Evolutionary conservation across 2,329 filamentous ascomycete genomes (phyloP), one percentile per base, ranked within the genome.

Genomic region (Teratosphaeria gauchensis): DNA sequence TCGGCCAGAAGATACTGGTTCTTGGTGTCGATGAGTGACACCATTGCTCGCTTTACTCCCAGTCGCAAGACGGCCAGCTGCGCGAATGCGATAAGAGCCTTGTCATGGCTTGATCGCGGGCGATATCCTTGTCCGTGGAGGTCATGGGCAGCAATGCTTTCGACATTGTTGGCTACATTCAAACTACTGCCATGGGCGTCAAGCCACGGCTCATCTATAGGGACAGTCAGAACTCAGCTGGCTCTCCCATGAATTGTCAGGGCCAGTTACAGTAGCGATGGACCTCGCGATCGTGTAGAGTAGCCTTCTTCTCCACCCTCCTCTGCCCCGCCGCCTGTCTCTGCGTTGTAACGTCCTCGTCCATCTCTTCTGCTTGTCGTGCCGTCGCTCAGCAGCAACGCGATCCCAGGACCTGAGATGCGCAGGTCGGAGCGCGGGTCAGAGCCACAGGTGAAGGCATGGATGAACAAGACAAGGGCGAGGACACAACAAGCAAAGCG

Each of bases 11-110:
- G 24, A 30, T 55, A 54, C 57, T 58, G 51, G 52, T 69, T 73
- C 8, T 77, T 72, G 24, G 74, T 72, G 62, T 80, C 79, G 57
- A 82, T 76, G 11, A 81, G 70, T 60, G 74, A 77, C 56, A 76
- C 66, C 63, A 76, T 69, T 30, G 67, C 69, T 11, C 74, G 68
- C 28, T 70, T 66, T 2, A 68, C 67, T 33, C 71, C 62, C 6
- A 76, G 64, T 9, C 74, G 68, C 58, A 72, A 69, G 56, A 72
- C 69, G 3, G 69, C 69, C 6, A 76, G 67, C 57, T 76, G 72
- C 8, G 68, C 66, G 59, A 71, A 70, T 6, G 71, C 69, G 7
- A 68, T 70, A 14, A 75, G 65, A 24, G 70, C 68, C 21, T 68
- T 69, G 58, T 75, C 42, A 19, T 48, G 42, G 11, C 59, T 62